Conservation (phyloP, 306 rosid species). For the Prunus campanulata region DNA sequence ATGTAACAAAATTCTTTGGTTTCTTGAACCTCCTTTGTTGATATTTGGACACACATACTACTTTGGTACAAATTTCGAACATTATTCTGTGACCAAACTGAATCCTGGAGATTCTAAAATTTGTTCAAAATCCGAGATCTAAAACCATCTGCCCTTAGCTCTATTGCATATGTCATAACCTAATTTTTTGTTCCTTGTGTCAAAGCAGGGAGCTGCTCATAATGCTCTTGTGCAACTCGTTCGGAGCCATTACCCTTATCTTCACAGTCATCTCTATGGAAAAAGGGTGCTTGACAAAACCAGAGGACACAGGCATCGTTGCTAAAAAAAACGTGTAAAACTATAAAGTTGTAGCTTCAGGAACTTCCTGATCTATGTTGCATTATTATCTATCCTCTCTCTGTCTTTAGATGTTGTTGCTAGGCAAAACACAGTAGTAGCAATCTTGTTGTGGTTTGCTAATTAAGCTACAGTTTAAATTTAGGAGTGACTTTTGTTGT, state of each 20-base stretch:
- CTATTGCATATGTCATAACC: too few species aligned
- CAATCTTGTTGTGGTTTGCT: conserved; percentile 7
- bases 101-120: too few species aligned
- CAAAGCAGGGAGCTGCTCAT: conserved; percentile 11
- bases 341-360: neutral
- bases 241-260: neutral
- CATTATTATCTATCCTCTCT: neutral
- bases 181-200: neutral
- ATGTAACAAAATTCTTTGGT: too few species aligned
- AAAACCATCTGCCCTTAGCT: too few species aligned
- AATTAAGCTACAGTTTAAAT: neutral
- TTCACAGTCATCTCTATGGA: conserved; percentile 27
- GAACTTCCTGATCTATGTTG: neutral
- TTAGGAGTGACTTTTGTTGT: neutral
- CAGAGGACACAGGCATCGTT: neutral
- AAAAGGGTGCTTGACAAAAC: conserved; percentile 14
- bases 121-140: too few species aligned
- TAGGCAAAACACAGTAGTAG: conserved; percentile 4
- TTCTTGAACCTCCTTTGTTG: too few species aligned
- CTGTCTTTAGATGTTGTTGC: conserved; percentile 6
- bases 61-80: too few species aligned
- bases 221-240: conserved; percentile 6
- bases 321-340: neutral
- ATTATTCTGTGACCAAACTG: too few species aligned
- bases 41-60: too few species aligned